These are phyloP conservation scores for Fusarium subglutinans DNA, from an alignment of 2,329 filamentous ascomycete genomes.

Conservation along the genomic window DNA sequence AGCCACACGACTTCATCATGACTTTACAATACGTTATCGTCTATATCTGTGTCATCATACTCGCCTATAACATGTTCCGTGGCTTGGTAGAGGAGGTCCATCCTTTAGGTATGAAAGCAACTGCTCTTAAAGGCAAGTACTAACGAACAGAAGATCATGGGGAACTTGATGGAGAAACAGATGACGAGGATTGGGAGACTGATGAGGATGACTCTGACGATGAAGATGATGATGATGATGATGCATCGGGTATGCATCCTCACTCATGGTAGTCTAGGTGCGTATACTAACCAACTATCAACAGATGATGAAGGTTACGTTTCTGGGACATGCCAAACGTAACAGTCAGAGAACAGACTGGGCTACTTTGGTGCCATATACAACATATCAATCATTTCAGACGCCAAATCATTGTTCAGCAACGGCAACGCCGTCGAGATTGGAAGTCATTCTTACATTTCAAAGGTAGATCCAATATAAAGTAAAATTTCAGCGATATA, in stretches of 20 bases:
- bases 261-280: background rate
- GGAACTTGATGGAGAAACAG: background rate
- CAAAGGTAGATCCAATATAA: background rate
- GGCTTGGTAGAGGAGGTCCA: background rate
- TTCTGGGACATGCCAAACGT: background rate
- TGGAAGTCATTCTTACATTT: rapidly evolving
- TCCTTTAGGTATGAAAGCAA: background rate
- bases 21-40: no score
- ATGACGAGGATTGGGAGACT: background rate
- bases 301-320: background rate
- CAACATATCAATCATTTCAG: background rate
- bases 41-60: background rate
- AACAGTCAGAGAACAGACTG: rapidly evolving
- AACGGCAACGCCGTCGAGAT: no score
- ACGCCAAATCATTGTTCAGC: rapidly evolving
- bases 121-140: background rate
- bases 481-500: background rate
- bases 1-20: background rate
- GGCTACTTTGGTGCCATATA: background rate
- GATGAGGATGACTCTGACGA: background rate
- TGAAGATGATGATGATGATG: background rate
- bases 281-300: background rate
- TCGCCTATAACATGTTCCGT: background rate
- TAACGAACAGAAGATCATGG: background rate
- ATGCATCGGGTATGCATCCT: background rate